phyloP scores from a whole-genome alignment of 495 filamentous ascomycete genomes.

The Glonium stellatum region DNA sequence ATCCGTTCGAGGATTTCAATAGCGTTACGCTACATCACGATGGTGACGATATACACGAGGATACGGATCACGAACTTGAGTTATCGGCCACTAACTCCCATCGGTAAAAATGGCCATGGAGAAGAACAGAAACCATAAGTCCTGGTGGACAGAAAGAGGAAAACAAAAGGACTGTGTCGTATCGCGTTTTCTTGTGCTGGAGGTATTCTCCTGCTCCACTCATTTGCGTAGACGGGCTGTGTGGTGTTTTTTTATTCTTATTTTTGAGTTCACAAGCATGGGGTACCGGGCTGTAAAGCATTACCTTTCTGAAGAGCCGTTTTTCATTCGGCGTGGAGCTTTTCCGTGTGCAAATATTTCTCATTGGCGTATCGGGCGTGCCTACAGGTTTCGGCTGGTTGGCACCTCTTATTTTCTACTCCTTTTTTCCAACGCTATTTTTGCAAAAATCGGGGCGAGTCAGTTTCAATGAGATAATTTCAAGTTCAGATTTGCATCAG shows the following conservation, averaged over 20 bases:
- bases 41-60: constrained; percentile 54
- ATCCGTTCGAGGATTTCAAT: constrained; percentile 99
- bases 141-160: not conserved
- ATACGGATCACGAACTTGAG: not conserved
- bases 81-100: not conserved
- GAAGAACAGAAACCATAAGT: not conserved
- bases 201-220: not conserved
- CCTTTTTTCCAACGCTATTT: not conserved
- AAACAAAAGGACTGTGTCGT: not conserved
- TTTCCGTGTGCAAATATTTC: not conserved
- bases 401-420: not conserved
- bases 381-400: not conserved
- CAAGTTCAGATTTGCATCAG: not conserved
- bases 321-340: not conserved
- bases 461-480: not conserved
- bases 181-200: not conserved
- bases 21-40: constrained; percentile 97
- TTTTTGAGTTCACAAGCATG: not conserved
- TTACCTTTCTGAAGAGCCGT: not conserved
- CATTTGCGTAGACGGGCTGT: not conserved
- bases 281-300: not conserved
- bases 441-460: not conserved
- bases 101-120: not conserved
- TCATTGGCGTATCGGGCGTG: not conserved
- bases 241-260: not conserved